phyloP scores from a whole-genome alignment of 2,329 filamentous ascomycete species.

The Fonsecaea multimorphosa region DNA sequence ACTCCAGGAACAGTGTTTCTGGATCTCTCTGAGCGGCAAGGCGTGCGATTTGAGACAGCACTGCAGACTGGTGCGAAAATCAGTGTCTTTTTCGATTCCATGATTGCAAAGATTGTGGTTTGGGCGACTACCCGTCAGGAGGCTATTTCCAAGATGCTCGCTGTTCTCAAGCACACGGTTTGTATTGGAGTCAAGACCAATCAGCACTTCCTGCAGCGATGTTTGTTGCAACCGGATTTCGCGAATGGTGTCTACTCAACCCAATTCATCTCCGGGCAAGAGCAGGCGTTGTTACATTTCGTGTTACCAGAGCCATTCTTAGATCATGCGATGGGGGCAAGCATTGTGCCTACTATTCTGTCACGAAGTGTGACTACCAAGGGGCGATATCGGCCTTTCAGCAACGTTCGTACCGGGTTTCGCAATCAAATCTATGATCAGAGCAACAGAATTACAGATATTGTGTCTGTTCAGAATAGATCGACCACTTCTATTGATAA shows the following conservation, averaged over 20 bases:
- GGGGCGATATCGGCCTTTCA: constrained; percentile 33
- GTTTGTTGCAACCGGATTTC: constrained; percentile 37
- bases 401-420: constrained; percentile 40
- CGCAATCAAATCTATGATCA: constrained; percentile 46
- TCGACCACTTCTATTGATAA: not conserved
- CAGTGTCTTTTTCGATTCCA: constrained; percentile 55
- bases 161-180: constrained; percentile 49
- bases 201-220: constrained; percentile 42
- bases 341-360: constrained; percentile 5
- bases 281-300: constrained; percentile 14
- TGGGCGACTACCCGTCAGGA: constrained; percentile 48
- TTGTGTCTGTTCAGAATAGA: constrained; percentile 2
- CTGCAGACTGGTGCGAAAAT: constrained; percentile 47
- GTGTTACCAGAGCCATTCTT: constrained; percentile 18
- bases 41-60: constrained; percentile 53
- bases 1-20: constrained; percentile 33
- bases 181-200: constrained; percentile 70
- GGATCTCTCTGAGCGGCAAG: constrained; percentile 21
- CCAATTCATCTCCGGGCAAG: constrained; percentile 40
- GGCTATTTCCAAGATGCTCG: constrained; percentile 47
- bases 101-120: constrained; percentile 56
- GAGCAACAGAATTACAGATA: constrained; percentile 32
- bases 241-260: constrained; percentile 55
- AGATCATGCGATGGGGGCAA: constrained; percentile 5
- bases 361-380: constrained; percentile 18